These are phyloP conservation scores for Leishmania tropica DNA, from an alignment of 208 protist genomes.

Conservation along the genomic window DNA sequence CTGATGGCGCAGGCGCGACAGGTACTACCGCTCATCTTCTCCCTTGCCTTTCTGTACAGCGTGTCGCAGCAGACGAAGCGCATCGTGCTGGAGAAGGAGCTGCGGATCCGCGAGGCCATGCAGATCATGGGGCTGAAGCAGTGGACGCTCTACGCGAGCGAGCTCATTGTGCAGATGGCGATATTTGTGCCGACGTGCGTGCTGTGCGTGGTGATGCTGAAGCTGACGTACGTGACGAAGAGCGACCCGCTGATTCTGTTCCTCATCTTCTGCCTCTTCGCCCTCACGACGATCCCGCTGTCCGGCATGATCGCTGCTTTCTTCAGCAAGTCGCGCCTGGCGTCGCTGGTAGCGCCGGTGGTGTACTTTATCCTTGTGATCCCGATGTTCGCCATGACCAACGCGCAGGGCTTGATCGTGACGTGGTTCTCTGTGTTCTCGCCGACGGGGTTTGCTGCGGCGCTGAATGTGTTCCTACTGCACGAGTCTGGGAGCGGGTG, in stretches of 20 bases:
- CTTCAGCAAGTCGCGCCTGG: constrained; percentile 69
- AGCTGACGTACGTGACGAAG: constrained; percentile 48
- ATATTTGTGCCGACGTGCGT: constrained; percentile 55
- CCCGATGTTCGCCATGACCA: constrained; percentile 52
- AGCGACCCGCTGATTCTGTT: constrained; percentile 55
- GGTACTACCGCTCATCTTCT: constrained; percentile 53
- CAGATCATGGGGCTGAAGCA: constrained; percentile 81
- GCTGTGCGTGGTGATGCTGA: constrained; percentile 44
- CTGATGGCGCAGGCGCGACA: constrained; percentile 29
- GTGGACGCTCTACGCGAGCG: constrained; percentile 46
- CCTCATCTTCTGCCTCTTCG: constrained; percentile 65
- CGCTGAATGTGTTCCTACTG: constrained; percentile 37
- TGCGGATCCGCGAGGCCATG: constrained; percentile 70
- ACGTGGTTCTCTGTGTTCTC: constrained; percentile 42
- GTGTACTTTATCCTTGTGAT: constrained; percentile 69
- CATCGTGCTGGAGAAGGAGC: constrained; percentile 73
- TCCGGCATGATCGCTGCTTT: constrained; percentile 57
- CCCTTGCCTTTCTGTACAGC: constrained; percentile 65
- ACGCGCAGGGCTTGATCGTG: constrained; percentile 21
- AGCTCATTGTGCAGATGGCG: constrained; percentile 39
- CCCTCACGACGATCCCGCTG: constrained; percentile 54
- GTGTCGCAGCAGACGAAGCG: constrained; percentile 54
- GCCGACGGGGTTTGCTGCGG: constrained; percentile 42
- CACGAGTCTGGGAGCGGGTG: constrained; percentile 41
- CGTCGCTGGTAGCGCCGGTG: constrained; percentile 62